Evolutionary conservation across 2,329 filamentous ascomycete species (phyloP).

Genomic region (Elsinoe necatrix): DNA sequence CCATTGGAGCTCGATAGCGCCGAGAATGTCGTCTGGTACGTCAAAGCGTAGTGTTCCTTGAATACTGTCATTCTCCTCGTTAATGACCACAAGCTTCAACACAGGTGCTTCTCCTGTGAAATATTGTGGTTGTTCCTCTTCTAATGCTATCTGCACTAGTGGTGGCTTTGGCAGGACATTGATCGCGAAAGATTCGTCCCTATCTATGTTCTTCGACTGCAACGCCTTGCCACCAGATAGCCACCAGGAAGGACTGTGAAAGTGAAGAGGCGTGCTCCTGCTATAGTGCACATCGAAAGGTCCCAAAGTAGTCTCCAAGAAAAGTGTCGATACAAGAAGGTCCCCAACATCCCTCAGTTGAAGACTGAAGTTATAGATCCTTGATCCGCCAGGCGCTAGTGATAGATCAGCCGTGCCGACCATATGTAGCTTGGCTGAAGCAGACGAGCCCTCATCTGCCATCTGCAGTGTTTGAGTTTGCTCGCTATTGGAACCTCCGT

Average conservation of each 20-base stretch:
- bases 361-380: conserved; percentile 1
- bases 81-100: conserved; percentile 62
- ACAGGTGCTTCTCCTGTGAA: conserved; percentile 74
- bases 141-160: conserved; percentile 69
- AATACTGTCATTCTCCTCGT: conserved; percentile 74
- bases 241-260: conserved; percentile 19
- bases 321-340: not conserved
- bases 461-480: conserved; percentile 5
- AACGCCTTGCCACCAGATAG: conserved; percentile 29
- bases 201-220: conserved; percentile 34
- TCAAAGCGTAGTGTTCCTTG: conserved; percentile 59
- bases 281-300: conserved; percentile 18
- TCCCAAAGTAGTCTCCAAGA: not conserved
- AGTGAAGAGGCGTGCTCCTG: conserved; percentile 20
- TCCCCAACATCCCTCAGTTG: conserved; percentile 8
- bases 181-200: conserved; percentile 48
- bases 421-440: not conserved
- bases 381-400: not conserved
- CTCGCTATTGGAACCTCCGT: not conserved
- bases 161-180: conserved; percentile 81
- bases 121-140: conserved; percentile 59
- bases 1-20: conserved; percentile 21
- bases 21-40: conserved; percentile 14
- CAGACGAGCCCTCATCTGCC: conserved; percentile 9
- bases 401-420: not conserved